A percentile compares a stretch with the other conserved stretches of the same genome.
phyloP scores from a whole-genome alignment of 257 asterid genomes.

The Jacaranda copaia region DNA sequence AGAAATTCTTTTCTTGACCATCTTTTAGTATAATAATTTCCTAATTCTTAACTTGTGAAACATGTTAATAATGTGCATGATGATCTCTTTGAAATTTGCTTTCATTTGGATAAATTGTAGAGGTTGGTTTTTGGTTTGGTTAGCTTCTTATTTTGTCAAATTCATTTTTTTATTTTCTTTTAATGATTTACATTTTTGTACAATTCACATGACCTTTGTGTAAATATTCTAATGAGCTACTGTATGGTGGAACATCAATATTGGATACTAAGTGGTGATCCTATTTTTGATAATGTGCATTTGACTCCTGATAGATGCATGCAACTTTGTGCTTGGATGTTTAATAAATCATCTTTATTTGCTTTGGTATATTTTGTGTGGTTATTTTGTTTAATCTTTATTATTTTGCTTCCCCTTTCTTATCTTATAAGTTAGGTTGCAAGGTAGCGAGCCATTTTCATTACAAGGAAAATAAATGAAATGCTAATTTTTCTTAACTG shows the following conservation, averaged over 20 bases:
- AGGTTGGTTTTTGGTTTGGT: conserved; percentile 78
- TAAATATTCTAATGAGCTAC: conserved; percentile 16
- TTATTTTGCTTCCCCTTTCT: neutral
- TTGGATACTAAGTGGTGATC: neutral
- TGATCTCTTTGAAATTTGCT: conserved; percentile 67
- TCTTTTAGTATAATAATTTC: neutral
- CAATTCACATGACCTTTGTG: neutral
- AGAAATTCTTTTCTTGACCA: no score
- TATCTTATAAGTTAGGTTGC: conserved; percentile 38
- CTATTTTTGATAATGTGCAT: neutral
- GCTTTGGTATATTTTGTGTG: neutral
- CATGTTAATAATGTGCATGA: conserved; percentile 71
- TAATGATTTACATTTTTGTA: neutral
- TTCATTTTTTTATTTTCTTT: neutral
- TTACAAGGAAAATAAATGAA: conserved; percentile 80
- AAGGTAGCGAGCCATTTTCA: conserved; percentile 75
- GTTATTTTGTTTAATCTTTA: neutral
- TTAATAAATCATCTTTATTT: neutral
- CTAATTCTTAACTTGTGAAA: conserved; percentile 34
- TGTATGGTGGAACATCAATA: neutral
- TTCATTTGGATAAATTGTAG: conserved; percentile 59
- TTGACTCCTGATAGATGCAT: neutral
- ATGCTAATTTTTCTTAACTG: conserved; percentile 12
- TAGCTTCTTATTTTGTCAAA: conserved; percentile 32
- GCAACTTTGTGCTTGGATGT: conserved; percentile 9